Evolutionary conservation across 192 early-diverging fungal genomes (phyloP), one percentile per base, ranked within the genome.

Genomic region (Fimicolochytrium jonesii): DNA sequence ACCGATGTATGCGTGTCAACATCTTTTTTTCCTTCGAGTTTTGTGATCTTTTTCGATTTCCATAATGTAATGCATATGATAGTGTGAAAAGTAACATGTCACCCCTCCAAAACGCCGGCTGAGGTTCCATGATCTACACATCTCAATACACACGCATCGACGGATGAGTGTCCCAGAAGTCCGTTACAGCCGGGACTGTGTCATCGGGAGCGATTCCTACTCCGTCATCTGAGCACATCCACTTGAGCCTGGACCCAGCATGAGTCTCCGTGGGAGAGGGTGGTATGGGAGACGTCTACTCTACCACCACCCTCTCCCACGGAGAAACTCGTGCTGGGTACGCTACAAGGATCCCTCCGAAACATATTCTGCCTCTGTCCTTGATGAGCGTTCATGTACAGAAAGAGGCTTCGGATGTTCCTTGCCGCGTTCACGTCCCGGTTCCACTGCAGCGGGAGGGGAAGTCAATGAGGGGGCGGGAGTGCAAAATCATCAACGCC

Each of bases 341-440:
- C n/a, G n/a, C n/a, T n/a, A n/a, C n/a, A n/a, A 15, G 4, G 43
- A 3, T 44, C 43, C 23, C 43, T 39, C 43, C 43, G 43, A 44
- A 44, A 44, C 43, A 44, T 44, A 23, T 44, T 23, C 43, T 44
- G 61, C 28, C 61, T 52, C 29, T 64, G 9, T 26, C 61, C 61
- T 2, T 43, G 11, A 32, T 64, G 26, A 4, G 15, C 42, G 48
- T 64, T 64, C 61, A 64, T 64, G 50, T 54, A 26, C 25, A 54
- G 51, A 29, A 64, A 53, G 50, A 63, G 30, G 6, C 20, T 53
- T 22, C 31, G 47, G 5, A 63, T 52, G 49, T 53, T 54, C 51
- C 61, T 52, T 34, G 61, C 61, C 36, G 61, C 51, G 39, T 64
- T 64, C 13, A 64, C 61, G 51, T 64, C 61, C 34, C 61, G 50